Evolutionary conservation across 169 alveolate species (phyloP), one percentile per base, ranked within the genome.

Genomic region (Perkinsus chesapeaki): DNA sequence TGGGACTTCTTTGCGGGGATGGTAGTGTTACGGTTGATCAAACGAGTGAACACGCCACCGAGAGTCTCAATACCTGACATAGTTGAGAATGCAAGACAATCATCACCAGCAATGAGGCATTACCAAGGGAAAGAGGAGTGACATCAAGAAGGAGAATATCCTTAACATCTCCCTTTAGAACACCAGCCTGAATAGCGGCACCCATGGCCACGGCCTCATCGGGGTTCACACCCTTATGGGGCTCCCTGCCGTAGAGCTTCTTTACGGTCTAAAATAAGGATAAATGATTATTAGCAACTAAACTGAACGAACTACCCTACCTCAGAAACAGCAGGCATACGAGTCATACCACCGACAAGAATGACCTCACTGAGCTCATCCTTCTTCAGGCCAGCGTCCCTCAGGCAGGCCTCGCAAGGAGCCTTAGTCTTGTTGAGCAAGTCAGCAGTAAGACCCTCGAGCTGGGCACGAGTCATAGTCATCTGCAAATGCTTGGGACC

Each of bases 131-230:
- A 39, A 98, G 96, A 19, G 99, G 99, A 72, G 98, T 97, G 73
- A 99, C 99, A 95, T 99, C 99, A 95, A 99, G 97, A 72, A 99
- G 96, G 39, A 99, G 97, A 82, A 99, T 96, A 93, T 99, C 99
- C 96, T 99, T 98, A 94, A 99, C 98, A 90, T 98, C 99, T 91
- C 99, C 99, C 95, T 98, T 98, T 92, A 98, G 96, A 16, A 98
- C 99, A 43, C 99, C 99, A 12, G 99, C 99, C 97, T 98, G 99
- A 93, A 99, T 98, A 39, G 99, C 99, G 48, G 99, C 99, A 39
- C 99, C 99, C 98, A 97, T 96, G 39, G 99, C 99, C 73, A 99
- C 99, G 48, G 99, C 99, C 95, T 99, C 99, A 96, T 99, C 99
- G 23, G 99, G 99, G 96, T 99, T 99, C 73, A 99, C 99, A 39